Evolutionary conservation across 1,284 basidiomycete genomes (phyloP), one percentile per base, ranked within the genome.

Genomic region (Ustilago esculenta): DNA sequence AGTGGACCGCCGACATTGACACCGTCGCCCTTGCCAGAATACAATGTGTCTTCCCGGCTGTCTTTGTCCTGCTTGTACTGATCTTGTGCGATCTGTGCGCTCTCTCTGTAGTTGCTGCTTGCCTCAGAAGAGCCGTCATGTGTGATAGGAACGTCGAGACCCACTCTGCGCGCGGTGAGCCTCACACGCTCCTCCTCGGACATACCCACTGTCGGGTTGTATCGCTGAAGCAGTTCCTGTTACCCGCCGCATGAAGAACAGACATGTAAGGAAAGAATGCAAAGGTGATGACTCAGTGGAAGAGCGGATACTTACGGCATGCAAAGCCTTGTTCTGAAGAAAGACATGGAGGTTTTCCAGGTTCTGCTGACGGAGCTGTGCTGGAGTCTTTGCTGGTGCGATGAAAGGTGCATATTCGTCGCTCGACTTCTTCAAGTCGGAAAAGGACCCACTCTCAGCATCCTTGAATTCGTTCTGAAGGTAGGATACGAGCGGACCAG

Each of bases 91-190:
- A 70, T 64, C 53, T 70, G 40, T 45, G 67, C 67, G 29, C 55
- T 56, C 25, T 65, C 52, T 3, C 56, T 35, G 45, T 60, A 70
- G 41, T 59, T 59, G 52, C 34, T 55, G 37, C 21, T 29, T 11
- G 35, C 8, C 18, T 34, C 20, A 5, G 50, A 29, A 14, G 46
- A 32, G 34, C 9, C 35, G 24, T 65, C 36, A 50, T 60, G 50
- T 5, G 60, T 56, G 46, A 66, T 43, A 33, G 75, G 30, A 1
- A 77, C 71, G 51, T 85, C 80, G 39, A 96, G 84, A 4, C 93
- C 93, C 35, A 96, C 93, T 53, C 92, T 85, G 45, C 89, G 86
- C 5, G 92, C 92, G 1, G 93, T 93, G 1, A 91, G 91, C 64
- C 89, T 85, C 55, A 94, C 86, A 58, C 90, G 85, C 77, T 94